These are phyloP conservation scores for Cladosporium sphaerospermum DNA, from an alignment of 2,329 filamentous ascomycete genomes.

Conservation along the genomic window DNA sequence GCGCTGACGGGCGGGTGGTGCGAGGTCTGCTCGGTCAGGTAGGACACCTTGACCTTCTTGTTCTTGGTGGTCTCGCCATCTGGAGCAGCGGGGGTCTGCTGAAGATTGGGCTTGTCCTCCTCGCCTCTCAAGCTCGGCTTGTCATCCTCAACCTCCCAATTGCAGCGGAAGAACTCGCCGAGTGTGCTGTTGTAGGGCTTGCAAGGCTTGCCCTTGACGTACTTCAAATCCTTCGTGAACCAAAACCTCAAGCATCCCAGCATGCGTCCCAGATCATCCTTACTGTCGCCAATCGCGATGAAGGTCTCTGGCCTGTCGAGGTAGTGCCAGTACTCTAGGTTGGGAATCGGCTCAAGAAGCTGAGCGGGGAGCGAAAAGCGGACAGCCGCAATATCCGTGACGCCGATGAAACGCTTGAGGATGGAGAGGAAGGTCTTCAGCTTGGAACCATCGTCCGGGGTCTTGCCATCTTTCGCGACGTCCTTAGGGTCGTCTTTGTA, in stretches of 20 bases:
- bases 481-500: conserved; percentile 9
- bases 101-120: conserved; percentile 24
- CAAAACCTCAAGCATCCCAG: conserved; percentile 91
- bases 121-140: conserved; percentile 50
- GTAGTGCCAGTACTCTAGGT: conserved; percentile 99
- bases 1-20: conserved; percentile 97
- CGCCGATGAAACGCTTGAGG: conserved; percentile 88
- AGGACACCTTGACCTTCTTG: conserved; percentile 70
- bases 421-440: conserved; percentile 83
- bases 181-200: conserved; percentile 98
- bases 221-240: conserved; percentile 99
- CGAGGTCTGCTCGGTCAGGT: conserved; percentile 94
- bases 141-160: conserved; percentile 85
- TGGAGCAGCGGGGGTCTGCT: conserved; percentile 17
- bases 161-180: conserved; percentile 97
- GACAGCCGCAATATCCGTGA: conserved; percentile 89
- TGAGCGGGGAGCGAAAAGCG: conserved; percentile 95
- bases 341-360: conserved; percentile 90
- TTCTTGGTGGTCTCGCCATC: conserved; percentile 29
- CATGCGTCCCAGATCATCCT: conserved; percentile 89
- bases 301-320: conserved; percentile 93
- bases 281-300: conserved; percentile 74
- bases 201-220: conserved; percentile 96
- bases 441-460: conserved; percentile 75
- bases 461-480: conserved; percentile 32